phyloP scores from a whole-genome alignment of 768 basidiomycete species.

The Neoboletus subvelutipes region DNA sequence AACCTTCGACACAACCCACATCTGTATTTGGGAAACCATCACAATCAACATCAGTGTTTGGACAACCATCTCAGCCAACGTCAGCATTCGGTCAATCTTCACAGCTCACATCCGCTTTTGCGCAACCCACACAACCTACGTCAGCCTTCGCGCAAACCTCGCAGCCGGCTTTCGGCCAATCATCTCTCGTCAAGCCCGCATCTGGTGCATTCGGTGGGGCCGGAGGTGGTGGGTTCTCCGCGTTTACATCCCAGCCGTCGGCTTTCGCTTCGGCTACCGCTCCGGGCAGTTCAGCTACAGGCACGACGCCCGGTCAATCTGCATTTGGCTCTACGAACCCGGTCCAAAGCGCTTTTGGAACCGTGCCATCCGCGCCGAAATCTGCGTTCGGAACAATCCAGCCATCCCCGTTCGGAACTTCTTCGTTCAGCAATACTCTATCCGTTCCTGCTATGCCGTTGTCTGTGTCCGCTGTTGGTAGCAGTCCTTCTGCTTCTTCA shows the following conservation, averaged over 20 bases:
- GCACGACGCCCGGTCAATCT: conserved; percentile 16
- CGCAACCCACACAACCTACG: conserved; percentile 26
- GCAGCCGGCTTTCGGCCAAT: conserved; percentile 38
- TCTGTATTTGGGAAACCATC: conserved; percentile 36
- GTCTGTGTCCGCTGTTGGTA: conserved; percentile 22
- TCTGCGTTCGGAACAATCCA: conserved; percentile 19
- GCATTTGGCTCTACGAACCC: conserved; percentile 18
- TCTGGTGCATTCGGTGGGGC: conserved; percentile 50
- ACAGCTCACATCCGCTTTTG: conserved; percentile 30
- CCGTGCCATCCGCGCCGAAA: conserved; percentile 8
- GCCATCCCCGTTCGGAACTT: conserved; percentile 30
- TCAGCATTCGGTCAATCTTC: conserved; percentile 40
- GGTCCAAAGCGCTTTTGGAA: conserved; percentile 24
- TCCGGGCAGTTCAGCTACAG: conserved; percentile 4
- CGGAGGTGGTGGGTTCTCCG: conserved; percentile 47
- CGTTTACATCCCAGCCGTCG: conserved; percentile 49
- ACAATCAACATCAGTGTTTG: conserved; percentile 28
- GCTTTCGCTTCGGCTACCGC: conserved; percentile 35
- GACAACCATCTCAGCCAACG: conserved; percentile 31
- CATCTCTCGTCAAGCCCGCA: conserved; percentile 47
- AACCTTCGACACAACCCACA: conserved; percentile 30
- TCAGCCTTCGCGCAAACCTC: conserved; percentile 32
- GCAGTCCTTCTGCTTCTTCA: conserved; percentile 26
- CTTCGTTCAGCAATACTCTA: conserved; percentile 17
- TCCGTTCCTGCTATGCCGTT: conserved; percentile 18